phyloP scores from a whole-genome alignment of 2,329 filamentous ascomycete species.

The Scedosporium boydii region DNA sequence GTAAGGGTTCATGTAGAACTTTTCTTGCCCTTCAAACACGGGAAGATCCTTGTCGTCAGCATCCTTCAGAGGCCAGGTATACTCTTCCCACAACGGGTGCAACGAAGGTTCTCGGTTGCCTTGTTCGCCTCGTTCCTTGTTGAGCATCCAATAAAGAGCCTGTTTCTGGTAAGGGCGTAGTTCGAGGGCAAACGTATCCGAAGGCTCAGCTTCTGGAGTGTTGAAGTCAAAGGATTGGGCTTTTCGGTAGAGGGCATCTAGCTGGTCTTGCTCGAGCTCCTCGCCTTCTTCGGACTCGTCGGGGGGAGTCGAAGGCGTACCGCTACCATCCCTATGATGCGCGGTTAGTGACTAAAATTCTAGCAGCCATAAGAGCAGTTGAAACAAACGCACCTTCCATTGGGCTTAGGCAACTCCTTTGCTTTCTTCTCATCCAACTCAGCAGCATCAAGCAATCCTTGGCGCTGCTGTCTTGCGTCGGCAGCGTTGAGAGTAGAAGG shows the following conservation, averaged over 20 bases:
- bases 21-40: slow-evolving; percentile 51
- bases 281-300: slow-evolving; percentile 75
- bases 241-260: slow-evolving; percentile 89
- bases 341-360: too few species aligned
- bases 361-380: not conserved
- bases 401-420: slow-evolving; percentile 28
- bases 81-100: slow-evolving; percentile 97
- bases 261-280: slow-evolving; percentile 89
- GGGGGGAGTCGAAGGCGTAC: slow-evolving; percentile 12
- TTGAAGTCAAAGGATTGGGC: slow-evolving; percentile 94
- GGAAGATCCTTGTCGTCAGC: slow-evolving; percentile 72
- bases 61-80: slow-evolving; percentile 79
- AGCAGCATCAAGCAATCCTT: slow-evolving; percentile 76
- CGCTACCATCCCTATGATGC: not conserved
- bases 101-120: slow-evolving; percentile 68
- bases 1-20: slow-evolving; percentile 95
- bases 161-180: slow-evolving; percentile 93
- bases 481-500: slow-evolving; percentile 66
- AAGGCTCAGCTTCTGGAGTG: slow-evolving; percentile 78
- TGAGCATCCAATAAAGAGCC: slow-evolving; percentile 91
- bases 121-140: slow-evolving; percentile 77
- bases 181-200: slow-evolving; percentile 70
- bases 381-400: not conserved
- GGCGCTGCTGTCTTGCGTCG: slow-evolving; percentile 69
- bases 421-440: slow-evolving; percentile 75